Evolutionary conservation across 78 protist genomes (phyloP), one percentile per base, ranked within the genome.

Genomic region (Dictyostelium firmibasis): DNA sequence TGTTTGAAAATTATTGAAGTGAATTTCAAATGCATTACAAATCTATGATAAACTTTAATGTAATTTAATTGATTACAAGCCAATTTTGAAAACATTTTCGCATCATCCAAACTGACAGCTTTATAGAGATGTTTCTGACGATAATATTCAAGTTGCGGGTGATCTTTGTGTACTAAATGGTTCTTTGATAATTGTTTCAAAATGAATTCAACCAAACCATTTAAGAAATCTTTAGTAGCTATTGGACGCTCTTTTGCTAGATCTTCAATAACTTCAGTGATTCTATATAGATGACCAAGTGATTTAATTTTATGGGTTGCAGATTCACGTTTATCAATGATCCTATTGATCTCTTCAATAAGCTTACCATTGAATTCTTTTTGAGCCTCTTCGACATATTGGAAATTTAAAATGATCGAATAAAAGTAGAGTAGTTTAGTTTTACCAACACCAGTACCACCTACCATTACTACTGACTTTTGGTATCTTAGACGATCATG

Each of bases 361-460:
- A 76, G 35, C 8, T 35, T 50, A 2, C 14, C 33, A 23, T 87
- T 70, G 16, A 44, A 20, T 41, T 87, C 76, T 16, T 76, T 57
- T 43, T 60, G 78, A 20, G 74, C 70, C 33, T 60, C 69, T 23
- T 87, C 64, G 0, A 87, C 81, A 50, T 57, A 50, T 64, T 87
- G 50, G 36, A 38, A 62, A 82, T 86, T 93, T 47, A 93, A 41
- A n/a, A 93, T 69, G 6, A 86, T 29, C 7, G 93, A 81, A 81
- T 86, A 83, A 85, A 93, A 75, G 20, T 57, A 29, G 5, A 95
- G 84, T 23, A 91, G 25, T 74, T 81, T 47, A 27, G 95, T 89
- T 79, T 95, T 95, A 31, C 97, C 97, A 5, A 89, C 94, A 64
- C 97, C 97, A 41, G 97, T 89, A 25, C 53, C 97, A 62, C 97